Evolutionary conservation across 2,329 filamentous ascomycete species (phyloP).

Genomic region (Lecanosticta acicola): DNA sequence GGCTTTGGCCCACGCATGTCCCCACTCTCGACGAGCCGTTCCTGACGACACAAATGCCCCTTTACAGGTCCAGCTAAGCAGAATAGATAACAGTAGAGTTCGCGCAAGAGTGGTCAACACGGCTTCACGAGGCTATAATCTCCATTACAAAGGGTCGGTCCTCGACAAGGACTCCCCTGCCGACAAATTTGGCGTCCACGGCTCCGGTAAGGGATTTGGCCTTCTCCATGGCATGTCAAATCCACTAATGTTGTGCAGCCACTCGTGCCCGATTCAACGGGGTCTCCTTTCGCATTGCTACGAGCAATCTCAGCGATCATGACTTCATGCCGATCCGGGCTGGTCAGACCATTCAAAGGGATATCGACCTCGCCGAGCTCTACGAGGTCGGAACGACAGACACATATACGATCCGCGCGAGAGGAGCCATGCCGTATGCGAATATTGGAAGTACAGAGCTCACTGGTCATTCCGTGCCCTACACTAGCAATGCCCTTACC

Average conservation of each 20-base stretch:
- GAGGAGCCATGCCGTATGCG: slow-evolving; percentile 54
- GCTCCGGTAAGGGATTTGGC: slow-evolving; percentile 18
- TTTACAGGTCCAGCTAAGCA: slow-evolving; percentile 19
- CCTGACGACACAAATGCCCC: slow-evolving; percentile 2
- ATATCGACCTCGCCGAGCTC: slow-evolving; percentile 52
- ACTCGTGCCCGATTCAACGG: slow-evolving; percentile 43
- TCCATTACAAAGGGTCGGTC: slow-evolving; percentile 25
- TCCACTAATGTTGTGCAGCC: slow-evolving; percentile 1
- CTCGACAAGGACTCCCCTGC: slow-evolving; percentile 23
- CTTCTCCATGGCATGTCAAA: neutral
- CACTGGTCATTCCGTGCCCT: slow-evolving; percentile 48
- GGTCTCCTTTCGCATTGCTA: slow-evolving; percentile 47
- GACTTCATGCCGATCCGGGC: slow-evolving; percentile 48
- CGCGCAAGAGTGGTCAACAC: slow-evolving; percentile 25
- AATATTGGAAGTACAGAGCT: slow-evolving; percentile 49
- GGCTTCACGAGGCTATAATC: slow-evolving; percentile 21
- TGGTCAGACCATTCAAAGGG: slow-evolving; percentile 47
- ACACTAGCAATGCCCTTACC: slow-evolving; percentile 54
- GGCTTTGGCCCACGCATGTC: neutral
- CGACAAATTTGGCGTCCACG: slow-evolving; percentile 23
- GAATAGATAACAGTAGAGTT: slow-evolving; percentile 22
- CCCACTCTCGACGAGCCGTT: neutral
- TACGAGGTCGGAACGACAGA: slow-evolving; percentile 51
- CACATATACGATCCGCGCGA: slow-evolving; percentile 51
- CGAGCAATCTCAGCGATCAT: slow-evolving; percentile 41